These are phyloP conservation scores for Komagataella kurtzmanii DNA, from an alignment of 805 yeast species.

Conservation along the genomic window DNA sequence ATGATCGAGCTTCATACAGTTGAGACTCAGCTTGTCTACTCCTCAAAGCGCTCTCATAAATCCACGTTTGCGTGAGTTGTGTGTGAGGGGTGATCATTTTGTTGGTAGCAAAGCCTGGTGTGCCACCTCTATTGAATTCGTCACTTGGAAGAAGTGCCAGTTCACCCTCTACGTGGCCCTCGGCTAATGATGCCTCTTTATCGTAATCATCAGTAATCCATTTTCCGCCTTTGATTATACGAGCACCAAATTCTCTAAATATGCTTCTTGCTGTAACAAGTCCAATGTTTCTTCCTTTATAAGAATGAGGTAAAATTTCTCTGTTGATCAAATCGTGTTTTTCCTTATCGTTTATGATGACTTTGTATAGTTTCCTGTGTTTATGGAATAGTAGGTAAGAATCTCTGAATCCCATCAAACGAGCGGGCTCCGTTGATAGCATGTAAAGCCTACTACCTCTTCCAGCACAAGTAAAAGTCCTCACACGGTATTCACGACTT, in stretches of 20 bases:
- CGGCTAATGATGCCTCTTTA: conserved; percentile 41
- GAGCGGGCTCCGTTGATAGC: conserved; percentile 93
- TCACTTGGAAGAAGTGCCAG: conserved; percentile 53
- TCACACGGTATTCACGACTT: conserved; percentile 61
- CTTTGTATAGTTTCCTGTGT: conserved; percentile 63
- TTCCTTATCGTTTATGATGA: conserved; percentile 61
- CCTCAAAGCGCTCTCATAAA: conserved; percentile 72
- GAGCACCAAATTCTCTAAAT: conserved; percentile 86
- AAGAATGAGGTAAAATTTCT: conserved; percentile 75
- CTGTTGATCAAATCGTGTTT: conserved; percentile 74
- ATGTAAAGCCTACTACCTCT: conserved; percentile 67
- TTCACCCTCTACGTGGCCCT: conserved; percentile 61
- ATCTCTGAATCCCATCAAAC: conserved; percentile 89
- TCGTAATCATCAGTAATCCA: conserved; percentile 83
- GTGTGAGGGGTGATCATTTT: conserved; percentile 17
- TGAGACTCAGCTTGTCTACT: conserved; percentile 58
- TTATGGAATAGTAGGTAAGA: conserved; percentile 83
- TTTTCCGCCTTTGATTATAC: conserved; percentile 66
- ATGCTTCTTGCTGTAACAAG: conserved; percentile 84
- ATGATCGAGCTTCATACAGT: conserved; percentile 42
- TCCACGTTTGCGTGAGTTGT: conserved; percentile 47
- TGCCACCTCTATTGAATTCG: conserved; percentile 17
- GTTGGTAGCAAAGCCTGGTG: conserved; percentile 1
- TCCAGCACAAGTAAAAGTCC: conserved; percentile 49
- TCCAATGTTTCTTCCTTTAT: conserved; percentile 82